Evolutionary conservation across 805 yeast species (phyloP).

Genomic region (Suhomyces kilbournensis): DNA sequence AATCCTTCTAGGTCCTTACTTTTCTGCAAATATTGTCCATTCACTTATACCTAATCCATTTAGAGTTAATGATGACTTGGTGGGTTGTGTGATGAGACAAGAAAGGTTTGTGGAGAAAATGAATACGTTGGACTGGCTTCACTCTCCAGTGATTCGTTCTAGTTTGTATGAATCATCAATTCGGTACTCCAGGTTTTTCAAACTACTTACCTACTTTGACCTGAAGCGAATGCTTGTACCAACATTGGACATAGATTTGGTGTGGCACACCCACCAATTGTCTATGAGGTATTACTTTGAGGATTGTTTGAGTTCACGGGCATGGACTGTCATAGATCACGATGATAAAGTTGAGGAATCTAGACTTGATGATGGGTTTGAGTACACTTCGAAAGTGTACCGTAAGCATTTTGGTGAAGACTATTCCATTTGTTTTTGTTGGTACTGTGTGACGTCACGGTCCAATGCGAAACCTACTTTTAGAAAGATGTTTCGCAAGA

Average conservation of each 20-base stretch:
- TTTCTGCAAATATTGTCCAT: constrained; percentile 14
- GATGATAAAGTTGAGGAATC: constrained; percentile 24
- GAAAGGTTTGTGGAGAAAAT: constrained; percentile 20
- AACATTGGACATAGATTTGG: constrained; percentile 25
- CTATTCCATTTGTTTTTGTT: constrained; percentile 21
- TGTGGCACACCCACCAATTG: constrained; percentile 29
- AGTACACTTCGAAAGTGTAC: constrained; percentile 16
- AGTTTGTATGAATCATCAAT: constrained; percentile 12
- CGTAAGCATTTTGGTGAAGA: constrained; percentile 11
- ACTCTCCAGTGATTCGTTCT: constrained; percentile 7
- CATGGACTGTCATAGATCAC: constrained; percentile 17
- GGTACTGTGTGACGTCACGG: constrained; percentile 10
- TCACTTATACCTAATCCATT: constrained; percentile 3
- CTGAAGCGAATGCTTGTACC: constrained; percentile 15
- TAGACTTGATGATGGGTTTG: constrained; percentile 14
- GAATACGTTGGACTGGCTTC: constrained; percentile 18
- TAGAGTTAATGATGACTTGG: constrained; percentile 20
- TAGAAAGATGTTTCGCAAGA: constrained; percentile 5
- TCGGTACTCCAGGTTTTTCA: constrained; percentile 19
- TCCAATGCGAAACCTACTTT: constrained; percentile 4
- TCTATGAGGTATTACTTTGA: constrained; percentile 12
- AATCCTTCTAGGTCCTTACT: constrained; percentile 7
- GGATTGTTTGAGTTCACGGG: constrained; percentile 6
- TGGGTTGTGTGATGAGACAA: constrained; percentile 22
- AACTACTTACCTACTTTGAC: constrained; percentile 3